Evolutionary conservation across 352 stramenopile species (phyloP).

Genomic region (Peronospora farinosa): DNA sequence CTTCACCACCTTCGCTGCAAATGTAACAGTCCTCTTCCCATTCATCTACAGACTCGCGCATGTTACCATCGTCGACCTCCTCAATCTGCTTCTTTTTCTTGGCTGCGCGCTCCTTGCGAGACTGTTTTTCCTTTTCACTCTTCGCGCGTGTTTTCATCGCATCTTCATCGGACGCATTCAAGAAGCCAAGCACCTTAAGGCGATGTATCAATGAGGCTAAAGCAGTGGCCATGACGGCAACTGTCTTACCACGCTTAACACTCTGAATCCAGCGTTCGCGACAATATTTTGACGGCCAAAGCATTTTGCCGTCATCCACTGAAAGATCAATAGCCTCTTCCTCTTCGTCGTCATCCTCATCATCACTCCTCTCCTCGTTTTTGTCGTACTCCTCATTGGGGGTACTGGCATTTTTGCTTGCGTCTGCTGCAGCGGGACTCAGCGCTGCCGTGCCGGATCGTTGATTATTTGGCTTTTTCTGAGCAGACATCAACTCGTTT

Average conservation of each 20-base stretch:
- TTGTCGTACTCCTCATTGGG: constrained; percentile 24
- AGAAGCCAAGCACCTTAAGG: constrained; percentile 57
- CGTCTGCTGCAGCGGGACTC: constrained; percentile 5
- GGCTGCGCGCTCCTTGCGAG: constrained; percentile 54
- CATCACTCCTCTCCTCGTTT: constrained; percentile 51
- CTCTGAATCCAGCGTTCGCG: constrained; percentile 65
- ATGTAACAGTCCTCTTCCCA: constrained; percentile 89
- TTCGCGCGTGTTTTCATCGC: constrained; percentile 50
- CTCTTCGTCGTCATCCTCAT: constrained; percentile 77
- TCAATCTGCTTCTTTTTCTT: constrained; percentile 68
- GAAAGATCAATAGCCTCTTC: constrained; percentile 47
- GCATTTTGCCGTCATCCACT: constrained; percentile 46
- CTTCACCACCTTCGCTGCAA: constrained; percentile 77
- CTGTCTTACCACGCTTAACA: constrained; percentile 45
- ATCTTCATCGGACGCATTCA: constrained; percentile 44
- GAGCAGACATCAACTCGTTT: constrained; percentile 52
- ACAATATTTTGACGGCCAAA: constrained; percentile 72
- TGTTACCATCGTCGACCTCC: constrained; percentile 32
- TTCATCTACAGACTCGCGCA: constrained; percentile 58
- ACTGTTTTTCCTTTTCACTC: constrained; percentile 65
- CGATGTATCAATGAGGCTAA: constrained; percentile 64
- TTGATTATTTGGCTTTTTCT: constrained; percentile 36
- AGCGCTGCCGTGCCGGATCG: constrained; percentile 5
- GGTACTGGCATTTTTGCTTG: constrained; percentile 9
- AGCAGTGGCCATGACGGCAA: constrained; percentile 50